Percentiles rank a stretch among this genome's conserved stretches.
These are phyloP conservation scores for Metarhizium robertsii DNA, from an alignment of 2,329 filamentous ascomycete species.

Conservation along the genomic window DNA sequence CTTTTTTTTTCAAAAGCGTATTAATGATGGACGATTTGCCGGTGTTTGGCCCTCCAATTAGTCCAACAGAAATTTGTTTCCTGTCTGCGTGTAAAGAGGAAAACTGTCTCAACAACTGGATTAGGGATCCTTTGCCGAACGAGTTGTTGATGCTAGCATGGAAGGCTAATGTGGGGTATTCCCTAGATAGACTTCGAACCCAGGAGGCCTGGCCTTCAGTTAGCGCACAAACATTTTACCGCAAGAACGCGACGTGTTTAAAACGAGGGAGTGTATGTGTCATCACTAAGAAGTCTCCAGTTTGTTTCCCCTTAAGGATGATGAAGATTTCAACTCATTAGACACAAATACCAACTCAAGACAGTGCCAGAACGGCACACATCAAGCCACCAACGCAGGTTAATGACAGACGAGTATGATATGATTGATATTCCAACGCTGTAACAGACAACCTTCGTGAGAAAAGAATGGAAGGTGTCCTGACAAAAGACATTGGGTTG, in stretches of 20 bases:
- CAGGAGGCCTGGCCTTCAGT: constrained; percentile 64
- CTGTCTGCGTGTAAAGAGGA: constrained; percentile 79
- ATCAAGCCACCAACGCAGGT: constrained; percentile 47
- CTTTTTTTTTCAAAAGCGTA: constrained; percentile 86
- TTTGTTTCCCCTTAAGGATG: constrained; percentile 42
- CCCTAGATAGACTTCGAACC: constrained; percentile 81
- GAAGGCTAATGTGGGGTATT: constrained; percentile 90
- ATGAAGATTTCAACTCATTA: constrained; percentile 93
- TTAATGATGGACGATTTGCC: constrained; percentile 98
- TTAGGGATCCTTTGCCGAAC: constrained; percentile 92
- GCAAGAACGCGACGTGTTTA: constrained; percentile 3
- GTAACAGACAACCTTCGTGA: constrained; percentile 94
- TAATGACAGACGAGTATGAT: constrained; percentile 32
- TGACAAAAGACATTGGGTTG: constrained; percentile 65
- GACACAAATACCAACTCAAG: constrained; percentile 72
- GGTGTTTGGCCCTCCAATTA: constrained; percentile 73
- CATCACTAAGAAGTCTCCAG: constrained; percentile 98
- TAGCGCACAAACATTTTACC: not conserved
- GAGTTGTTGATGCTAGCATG: constrained; percentile 91
- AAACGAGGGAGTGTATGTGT: constrained; percentile 57
- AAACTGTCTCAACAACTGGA: constrained; percentile 87
- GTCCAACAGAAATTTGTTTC: constrained; percentile 89
- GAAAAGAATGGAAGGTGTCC: constrained; percentile 61
- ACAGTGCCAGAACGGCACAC: constrained; percentile 82
- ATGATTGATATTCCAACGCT: constrained; percentile 86